These are phyloP conservation scores for Candida parachauliodes DNA, from an alignment of 805 yeast species.

Conservation along the genomic window DNA sequence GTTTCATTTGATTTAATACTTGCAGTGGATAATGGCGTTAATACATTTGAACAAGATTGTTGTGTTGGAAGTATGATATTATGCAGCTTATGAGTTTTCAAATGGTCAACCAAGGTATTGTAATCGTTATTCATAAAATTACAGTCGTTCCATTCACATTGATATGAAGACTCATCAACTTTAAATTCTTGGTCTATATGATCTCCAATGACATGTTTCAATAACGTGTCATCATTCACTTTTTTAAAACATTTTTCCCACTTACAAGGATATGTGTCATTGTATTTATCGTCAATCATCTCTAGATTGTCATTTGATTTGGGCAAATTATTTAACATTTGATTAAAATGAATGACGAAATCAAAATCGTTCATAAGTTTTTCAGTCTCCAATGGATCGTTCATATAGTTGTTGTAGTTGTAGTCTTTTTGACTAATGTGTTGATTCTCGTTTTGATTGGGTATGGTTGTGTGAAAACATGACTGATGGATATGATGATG, in stretches of 20 bases:
- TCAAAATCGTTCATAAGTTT: conserved; percentile 33
- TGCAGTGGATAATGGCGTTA: conserved; percentile 12
- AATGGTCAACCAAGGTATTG: conserved; percentile 55
- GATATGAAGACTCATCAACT: conserved; percentile 16
- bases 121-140: conserved; percentile 51
- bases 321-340: conserved; percentile 8
- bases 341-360: conserved; percentile 33
- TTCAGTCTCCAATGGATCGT: conserved; percentile 3
- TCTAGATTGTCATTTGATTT: neutral
- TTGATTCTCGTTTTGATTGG: conserved; percentile 10
- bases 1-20: conserved; percentile 10
- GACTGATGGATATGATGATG: conserved; percentile 34
- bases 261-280: conserved; percentile 39
- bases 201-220: conserved; percentile 38
- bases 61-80: neutral
- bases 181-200: conserved; percentile 40
- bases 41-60: conserved; percentile 5
- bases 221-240: conserved; percentile 30
- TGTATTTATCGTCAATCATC: neutral
- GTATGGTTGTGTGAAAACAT: conserved; percentile 44
- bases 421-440: neutral
- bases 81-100: conserved; percentile 25
- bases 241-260: conserved; percentile 63
- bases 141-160: conserved; percentile 81
- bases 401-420: conserved; percentile 1